Evolutionary conservation across 768 basidiomycete species (phyloP).

Genomic region (Thelephora aurantiotincta): DNA sequence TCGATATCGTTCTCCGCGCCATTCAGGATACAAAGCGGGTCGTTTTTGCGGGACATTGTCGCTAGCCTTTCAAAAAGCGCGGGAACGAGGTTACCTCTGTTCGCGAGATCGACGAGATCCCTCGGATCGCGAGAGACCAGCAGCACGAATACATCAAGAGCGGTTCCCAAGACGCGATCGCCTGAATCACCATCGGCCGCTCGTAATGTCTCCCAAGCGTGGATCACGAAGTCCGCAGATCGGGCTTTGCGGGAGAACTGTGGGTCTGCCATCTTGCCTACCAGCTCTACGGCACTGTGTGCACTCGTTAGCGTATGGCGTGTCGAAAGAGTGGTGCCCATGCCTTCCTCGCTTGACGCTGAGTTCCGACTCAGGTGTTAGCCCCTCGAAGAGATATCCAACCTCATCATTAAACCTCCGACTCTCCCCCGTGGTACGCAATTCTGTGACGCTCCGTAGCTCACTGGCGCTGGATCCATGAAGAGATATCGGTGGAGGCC

Average conservation of each 20-base stretch:
- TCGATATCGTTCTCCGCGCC: conserved; percentile 22
- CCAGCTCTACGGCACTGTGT: conserved; percentile 60
- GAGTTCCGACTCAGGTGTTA: conserved; percentile 36
- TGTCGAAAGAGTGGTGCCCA: conserved; percentile 4
- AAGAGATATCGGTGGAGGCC: conserved; percentile 16
- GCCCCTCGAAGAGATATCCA: conserved; percentile 75
- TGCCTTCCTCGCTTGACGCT: conserved; percentile 60
- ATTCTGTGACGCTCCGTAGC: conserved; percentile 66
- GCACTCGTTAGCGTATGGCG: not conserved
- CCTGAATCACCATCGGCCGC: conserved; percentile 43
- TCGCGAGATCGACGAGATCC: conserved; percentile 41
- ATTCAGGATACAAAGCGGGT: conserved; percentile 35
- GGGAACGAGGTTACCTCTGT: conserved; percentile 16
- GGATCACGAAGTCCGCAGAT: conserved; percentile 55
- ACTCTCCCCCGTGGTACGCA: conserved; percentile 68
- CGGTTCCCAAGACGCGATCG: conserved; percentile 56
- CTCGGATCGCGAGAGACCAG: conserved; percentile 45
- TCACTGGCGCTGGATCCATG: conserved; percentile 54
- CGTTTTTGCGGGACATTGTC: conserved; percentile 17
- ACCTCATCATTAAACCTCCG: conserved; percentile 73
- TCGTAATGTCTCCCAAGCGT: conserved; percentile 54
- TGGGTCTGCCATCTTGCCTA: conserved; percentile 53
- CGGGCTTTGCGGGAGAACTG: conserved; percentile 75
- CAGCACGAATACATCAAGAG: conserved; percentile 45
- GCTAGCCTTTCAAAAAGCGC: conserved; percentile 14